Percentiles rank a stretch among this genome's conserved stretches.
Evolutionary conservation across 2,329 filamentous ascomycete species (phyloP).

Genomic region (Fusarium begoniae): DNA sequence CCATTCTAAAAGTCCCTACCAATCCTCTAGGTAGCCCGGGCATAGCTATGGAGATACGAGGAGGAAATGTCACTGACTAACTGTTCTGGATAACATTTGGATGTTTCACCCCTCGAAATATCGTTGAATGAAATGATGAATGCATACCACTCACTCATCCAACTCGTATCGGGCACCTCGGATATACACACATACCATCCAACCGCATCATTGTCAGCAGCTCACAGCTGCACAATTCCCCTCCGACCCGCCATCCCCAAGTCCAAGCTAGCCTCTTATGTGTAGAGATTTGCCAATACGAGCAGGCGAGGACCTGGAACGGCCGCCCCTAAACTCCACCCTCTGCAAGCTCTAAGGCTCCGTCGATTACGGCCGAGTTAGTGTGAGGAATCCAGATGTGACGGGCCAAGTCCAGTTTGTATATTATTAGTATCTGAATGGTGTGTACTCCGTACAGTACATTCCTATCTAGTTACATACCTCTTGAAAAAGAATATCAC

Average conservation of each 20-base stretch:
- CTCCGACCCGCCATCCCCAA: slow-evolving; percentile 1
- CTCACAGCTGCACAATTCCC: neutral
- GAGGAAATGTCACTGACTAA: neutral
- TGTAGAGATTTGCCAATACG: slow-evolving; percentile 35
- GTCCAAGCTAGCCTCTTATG: neutral
- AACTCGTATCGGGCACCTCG: neutral
- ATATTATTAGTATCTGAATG: neutral
- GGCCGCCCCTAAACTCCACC: slow-evolving; percentile 15
- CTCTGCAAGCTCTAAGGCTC: neutral
- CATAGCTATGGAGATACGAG: neutral
- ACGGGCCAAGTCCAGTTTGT: slow-evolving; percentile 20
- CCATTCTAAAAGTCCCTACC: neutral
- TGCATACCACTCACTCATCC: neutral
- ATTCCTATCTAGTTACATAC: neutral
- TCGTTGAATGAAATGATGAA: neutral
- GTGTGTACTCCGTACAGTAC: neutral
- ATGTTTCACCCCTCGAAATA: neutral
- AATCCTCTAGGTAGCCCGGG: neutral
- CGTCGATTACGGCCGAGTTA: slow-evolving; percentile 17
- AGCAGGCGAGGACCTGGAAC: slow-evolving; percentile 18
- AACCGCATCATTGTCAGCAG: neutral
- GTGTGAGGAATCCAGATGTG: neutral
- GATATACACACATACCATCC: neutral
- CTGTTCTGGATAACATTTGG: neutral
- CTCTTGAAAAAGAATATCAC: neutral